A percentile compares a stretch with the other conserved stretches of the same genome.
These are phyloP conservation scores for Usnea hakonensis DNA, from an alignment of 495 filamentous ascomycete species.

Conservation along the genomic window DNA sequence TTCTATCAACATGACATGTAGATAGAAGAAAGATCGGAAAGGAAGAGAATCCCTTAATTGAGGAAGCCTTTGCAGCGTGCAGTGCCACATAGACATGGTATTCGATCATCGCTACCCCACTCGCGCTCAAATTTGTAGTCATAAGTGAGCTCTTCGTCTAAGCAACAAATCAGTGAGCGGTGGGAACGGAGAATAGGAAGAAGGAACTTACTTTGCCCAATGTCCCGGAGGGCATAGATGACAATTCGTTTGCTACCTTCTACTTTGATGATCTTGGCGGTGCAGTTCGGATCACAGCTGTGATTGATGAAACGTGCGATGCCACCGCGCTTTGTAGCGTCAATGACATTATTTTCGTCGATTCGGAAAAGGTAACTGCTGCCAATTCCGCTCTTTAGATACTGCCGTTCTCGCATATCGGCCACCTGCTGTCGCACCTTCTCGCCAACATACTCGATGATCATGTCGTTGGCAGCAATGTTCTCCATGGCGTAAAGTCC, in stretches of 20 bases:
- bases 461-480: conserved; percentile 97
- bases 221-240: conserved; percentile 94
- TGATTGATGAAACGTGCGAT: conserved; percentile 99
- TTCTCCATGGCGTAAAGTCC: conserved; percentile 96
- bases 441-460: conserved; percentile 99
- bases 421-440: conserved; percentile 94
- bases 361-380: conserved; percentile 98
- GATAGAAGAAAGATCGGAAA: conserved; percentile 7
- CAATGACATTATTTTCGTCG: conserved; percentile 93
- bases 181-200: neutral
- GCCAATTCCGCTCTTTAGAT: conserved; percentile 92
- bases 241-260: conserved; percentile 99
- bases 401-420: conserved; percentile 83
- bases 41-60: conserved; percentile 48
- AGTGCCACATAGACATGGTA: conserved; percentile 94
- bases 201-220: conserved; percentile 71
- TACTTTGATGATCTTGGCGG: conserved; percentile 98
- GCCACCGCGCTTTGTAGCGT: conserved; percentile 95
- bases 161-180: neutral
- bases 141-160: conserved; percentile 98
- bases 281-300: conserved; percentile 96
- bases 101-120: conserved; percentile 86
- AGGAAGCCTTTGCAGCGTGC: conserved; percentile 96
- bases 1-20: conserved; percentile 9
- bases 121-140: conserved; percentile 99